Evolutionary conservation across 768 basidiomycete species (phyloP).

Genomic region (Amanita inopinata): DNA sequence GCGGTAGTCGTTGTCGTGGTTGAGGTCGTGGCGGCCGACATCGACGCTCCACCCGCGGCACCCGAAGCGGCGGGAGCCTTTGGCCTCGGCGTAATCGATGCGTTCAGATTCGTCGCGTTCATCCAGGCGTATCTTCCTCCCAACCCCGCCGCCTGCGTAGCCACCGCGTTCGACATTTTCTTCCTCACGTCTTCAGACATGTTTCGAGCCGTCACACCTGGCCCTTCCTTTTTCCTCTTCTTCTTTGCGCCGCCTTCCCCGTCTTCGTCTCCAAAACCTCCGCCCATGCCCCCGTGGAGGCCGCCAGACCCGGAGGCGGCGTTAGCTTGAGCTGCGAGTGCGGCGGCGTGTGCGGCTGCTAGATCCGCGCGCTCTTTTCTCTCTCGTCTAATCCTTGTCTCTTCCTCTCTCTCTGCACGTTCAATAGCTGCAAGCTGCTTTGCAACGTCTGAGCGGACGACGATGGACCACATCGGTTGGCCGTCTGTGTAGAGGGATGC

Average conservation of each 20-base stretch:
- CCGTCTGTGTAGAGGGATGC: slow-evolving; percentile 58
- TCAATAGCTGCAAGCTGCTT: slow-evolving; percentile 74
- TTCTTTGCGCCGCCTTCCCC: slow-evolving; percentile 53
- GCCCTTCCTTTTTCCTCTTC: slow-evolving; percentile 78
- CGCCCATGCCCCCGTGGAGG: slow-evolving; percentile 16
- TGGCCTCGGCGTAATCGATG: slow-evolving; percentile 19
- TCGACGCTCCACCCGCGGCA: too few relatives aligned
- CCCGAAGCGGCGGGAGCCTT: too few relatives aligned
- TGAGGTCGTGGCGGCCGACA: slow-evolving; percentile 14
- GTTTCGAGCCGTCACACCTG: slow-evolving; percentile 76
- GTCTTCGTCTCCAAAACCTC: slow-evolving; percentile 25
- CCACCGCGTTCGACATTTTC: slow-evolving; percentile 86
- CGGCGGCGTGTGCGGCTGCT: slow-evolving; percentile 60
- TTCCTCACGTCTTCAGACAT: slow-evolving; percentile 90
- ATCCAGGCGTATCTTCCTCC: slow-evolving; percentile 85
- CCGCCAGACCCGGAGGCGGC: slow-evolving; percentile 19
- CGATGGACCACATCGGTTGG: slow-evolving; percentile 75
- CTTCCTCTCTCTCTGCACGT: slow-evolving; percentile 76
- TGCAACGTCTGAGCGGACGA: slow-evolving; percentile 68
- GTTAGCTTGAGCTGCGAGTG: slow-evolving; percentile 46
- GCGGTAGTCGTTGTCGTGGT: slow-evolving; percentile 20
- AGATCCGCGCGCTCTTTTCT: slow-evolving; percentile 70
- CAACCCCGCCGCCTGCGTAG: slow-evolving; percentile 80
- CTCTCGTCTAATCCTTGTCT: slow-evolving; percentile 63
- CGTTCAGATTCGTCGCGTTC: slow-evolving; percentile 49